Percentiles rank a stretch among this genome's conserved stretches.
phyloP scores from a whole-genome alignment of 169 alveolate species.

The Plasmodium blacklocki region DNA sequence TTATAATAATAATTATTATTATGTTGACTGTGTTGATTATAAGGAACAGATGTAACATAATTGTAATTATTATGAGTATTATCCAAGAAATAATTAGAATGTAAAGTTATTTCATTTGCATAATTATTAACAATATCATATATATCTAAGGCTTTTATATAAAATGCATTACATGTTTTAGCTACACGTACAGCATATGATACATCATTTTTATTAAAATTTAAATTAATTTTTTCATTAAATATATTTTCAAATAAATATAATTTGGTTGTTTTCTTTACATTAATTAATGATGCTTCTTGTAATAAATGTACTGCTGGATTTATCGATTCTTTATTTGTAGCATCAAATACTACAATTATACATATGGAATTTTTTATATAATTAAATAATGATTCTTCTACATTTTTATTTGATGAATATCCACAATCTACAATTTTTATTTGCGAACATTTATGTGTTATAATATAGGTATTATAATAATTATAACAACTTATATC shows the following conservation, averaged over 20 bases:
- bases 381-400: constrained; percentile 41
- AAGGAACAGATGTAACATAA: too few species aligned
- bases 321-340: constrained; percentile 35
- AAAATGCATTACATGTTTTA: constrained; percentile 59
- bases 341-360: constrained; percentile 55
- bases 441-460: constrained; percentile 14
- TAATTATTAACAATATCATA: constrained; percentile 54
- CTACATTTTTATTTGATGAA: constrained; percentile 16
- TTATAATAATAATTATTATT: neutral
- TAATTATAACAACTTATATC: neutral
- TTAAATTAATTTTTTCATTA: constrained; percentile 57
- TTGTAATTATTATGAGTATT: neutral
- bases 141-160: constrained; percentile 54
- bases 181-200: constrained; percentile 39
- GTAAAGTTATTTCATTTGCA: neutral
- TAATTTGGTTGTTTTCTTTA: constrained; percentile 43
- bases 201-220: constrained; percentile 28
- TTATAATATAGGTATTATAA: constrained; percentile 38
- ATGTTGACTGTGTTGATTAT: neutral
- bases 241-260: constrained; percentile 56
- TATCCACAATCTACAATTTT: constrained; percentile 64
- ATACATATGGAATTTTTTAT: constrained; percentile 50
- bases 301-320: constrained; percentile 71
- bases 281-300: constrained; percentile 69
- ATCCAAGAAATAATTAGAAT: constrained; percentile 6